Conservation (phyloP, 2,329 filamentous ascomycete genomes). For the Trichoderma sp. region DNA sequence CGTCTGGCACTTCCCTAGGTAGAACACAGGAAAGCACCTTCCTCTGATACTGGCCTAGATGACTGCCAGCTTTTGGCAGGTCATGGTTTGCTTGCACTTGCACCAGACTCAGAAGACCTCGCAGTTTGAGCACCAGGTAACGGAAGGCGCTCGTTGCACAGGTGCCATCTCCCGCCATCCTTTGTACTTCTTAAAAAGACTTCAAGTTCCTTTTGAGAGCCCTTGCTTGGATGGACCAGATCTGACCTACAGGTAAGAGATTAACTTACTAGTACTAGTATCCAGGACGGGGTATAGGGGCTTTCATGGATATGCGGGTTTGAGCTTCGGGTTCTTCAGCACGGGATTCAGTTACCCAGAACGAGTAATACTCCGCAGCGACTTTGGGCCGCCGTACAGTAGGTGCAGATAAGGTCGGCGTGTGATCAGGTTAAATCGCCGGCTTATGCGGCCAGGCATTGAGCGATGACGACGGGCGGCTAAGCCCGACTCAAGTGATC, state of each 20-base stretch:
- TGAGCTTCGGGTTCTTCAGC: background rate
- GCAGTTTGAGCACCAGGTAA: background rate
- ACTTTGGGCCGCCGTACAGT: background rate
- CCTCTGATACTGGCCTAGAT: background rate
- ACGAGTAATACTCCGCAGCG: background rate
- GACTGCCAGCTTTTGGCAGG: conserved; percentile 6
- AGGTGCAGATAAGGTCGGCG: background rate
- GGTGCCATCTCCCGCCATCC: too few relatives aligned
- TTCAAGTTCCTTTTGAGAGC: background rate
- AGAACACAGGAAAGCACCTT: too few relatives aligned
- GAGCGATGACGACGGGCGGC: conserved; percentile 15
- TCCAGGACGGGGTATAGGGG: too few relatives aligned
- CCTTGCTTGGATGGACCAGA: too few relatives aligned
- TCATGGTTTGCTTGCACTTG: conserved; percentile 3
- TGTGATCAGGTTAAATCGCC: background rate
- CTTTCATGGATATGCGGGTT: background rate
- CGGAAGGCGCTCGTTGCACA: conserved; percentile 14
- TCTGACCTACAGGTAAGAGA: too few relatives aligned
- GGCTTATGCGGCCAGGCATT: conserved; percentile 17
- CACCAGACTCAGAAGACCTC: background rate
- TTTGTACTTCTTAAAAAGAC: background rate
- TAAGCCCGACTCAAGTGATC: conserved; percentile 6
- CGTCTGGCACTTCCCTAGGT: background rate
- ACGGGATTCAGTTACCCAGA: background rate
- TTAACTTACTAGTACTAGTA: too few relatives aligned